Percentiles rank a stretch among this genome's conserved stretches.
Conservation (phyloP, 2,329 filamentous ascomycete genomes). For the Cytospora schulzeri region DNA sequence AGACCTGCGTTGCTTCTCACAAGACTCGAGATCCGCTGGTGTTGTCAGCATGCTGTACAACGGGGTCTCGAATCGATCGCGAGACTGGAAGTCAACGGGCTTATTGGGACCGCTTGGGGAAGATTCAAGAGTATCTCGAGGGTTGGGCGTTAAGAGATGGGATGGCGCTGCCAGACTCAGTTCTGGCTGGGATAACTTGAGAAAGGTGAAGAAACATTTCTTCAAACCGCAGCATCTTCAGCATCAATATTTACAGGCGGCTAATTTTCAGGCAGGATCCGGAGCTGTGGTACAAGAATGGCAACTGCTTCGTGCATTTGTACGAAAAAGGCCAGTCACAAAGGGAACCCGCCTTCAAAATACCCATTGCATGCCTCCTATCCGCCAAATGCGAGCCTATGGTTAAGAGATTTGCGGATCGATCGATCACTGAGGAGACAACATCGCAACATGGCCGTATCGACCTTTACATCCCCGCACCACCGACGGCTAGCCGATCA, state of each 20-base stretch:
- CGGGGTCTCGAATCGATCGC: constrained; percentile 38
- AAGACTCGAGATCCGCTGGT: constrained; percentile 18
- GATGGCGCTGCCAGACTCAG: constrained; percentile 50
- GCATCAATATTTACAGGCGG: neutral
- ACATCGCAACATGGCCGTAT: constrained; percentile 36
- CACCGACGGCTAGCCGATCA: constrained; percentile 52
- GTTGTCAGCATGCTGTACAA: constrained; percentile 35
- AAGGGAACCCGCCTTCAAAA: constrained; percentile 67
- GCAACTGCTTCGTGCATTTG: constrained; percentile 71
- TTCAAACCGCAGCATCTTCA: neutral
- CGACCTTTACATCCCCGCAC: constrained; percentile 72
- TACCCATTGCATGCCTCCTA: constrained; percentile 62
- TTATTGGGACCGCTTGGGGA: constrained; percentile 37
- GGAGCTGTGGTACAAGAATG: constrained; percentile 69
- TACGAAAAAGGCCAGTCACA: constrained; percentile 66
- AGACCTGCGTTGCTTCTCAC: constrained; percentile 12
- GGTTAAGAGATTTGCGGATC: constrained; percentile 53
- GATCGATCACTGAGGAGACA: constrained; percentile 34
- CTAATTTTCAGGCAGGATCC: constrained; percentile 56
- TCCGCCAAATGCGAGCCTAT: constrained; percentile 61
- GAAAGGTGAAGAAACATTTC: constrained; percentile 45
- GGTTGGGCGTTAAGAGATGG: constrained; percentile 49
- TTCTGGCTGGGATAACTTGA: constrained; percentile 49
- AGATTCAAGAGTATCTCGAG: constrained; percentile 30
- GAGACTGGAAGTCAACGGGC: constrained; percentile 41